Conservation (phyloP, 345 rosid genomes). For the Excoecaria cochinchinensis region DNA sequence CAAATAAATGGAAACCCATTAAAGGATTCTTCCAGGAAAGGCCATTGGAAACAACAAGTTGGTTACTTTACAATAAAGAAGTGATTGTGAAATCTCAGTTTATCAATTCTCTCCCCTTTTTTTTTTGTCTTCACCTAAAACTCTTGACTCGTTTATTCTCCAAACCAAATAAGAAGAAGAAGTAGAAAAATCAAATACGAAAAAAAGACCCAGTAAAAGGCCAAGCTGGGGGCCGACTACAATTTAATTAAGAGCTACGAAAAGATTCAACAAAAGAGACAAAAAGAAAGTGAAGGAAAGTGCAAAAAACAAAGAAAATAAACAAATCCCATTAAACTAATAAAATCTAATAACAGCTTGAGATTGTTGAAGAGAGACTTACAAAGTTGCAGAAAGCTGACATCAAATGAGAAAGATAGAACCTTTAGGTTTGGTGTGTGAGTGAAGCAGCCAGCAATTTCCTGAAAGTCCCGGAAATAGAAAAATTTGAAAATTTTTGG, state of each 20-base stretch:
- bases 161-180: not conserved
- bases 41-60: constrained; percentile 25
- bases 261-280: constrained; percentile 12
- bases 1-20: constrained; percentile 32
- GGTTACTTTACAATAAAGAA: constrained; percentile 28
- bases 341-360: not conserved
- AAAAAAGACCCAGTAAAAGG: constrained; percentile 45
- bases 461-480: not conserved
- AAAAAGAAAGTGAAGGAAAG: constrained; percentile 8
- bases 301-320: not conserved
- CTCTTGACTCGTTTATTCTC: constrained; percentile 10
- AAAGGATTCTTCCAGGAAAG: constrained; percentile 45
- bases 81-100: constrained; percentile 17
- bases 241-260: constrained; percentile 21
- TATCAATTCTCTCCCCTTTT: constrained; percentile 31
- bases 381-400: constrained; percentile 1
- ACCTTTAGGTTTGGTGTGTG: not conserved
- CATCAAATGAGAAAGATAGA: not conserved
- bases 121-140: constrained; percentile 19
- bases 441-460: constrained; percentile 10
- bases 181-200: constrained; percentile 51
- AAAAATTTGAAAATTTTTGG: not conserved
- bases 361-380: constrained; percentile 35
- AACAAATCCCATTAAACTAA: not conserved
- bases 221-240: not conserved